Evolutionary conservation across 805 yeast genomes (phyloP).

Genomic region (Wickerhamiella azymoides): DNA sequence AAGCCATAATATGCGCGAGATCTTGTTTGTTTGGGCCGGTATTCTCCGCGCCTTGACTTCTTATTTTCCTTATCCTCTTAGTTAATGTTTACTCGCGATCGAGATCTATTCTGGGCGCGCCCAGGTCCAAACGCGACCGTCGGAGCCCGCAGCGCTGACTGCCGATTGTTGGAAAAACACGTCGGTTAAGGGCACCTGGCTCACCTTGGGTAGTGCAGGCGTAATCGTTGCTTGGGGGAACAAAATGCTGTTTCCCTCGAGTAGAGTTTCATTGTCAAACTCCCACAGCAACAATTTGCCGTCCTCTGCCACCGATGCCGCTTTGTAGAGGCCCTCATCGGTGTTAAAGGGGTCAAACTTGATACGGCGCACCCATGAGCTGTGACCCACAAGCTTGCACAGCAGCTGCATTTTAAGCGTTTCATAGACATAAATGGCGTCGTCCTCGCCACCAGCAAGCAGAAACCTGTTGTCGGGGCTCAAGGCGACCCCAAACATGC

Average conservation of each 20-base stretch:
- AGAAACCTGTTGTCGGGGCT: constrained; percentile 41
- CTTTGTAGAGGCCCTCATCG: constrained; percentile 26
- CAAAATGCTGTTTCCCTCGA: constrained; percentile 14
- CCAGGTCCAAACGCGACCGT: constrained; percentile 27
- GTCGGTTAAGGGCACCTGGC: constrained; percentile 21
- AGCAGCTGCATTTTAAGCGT: constrained; percentile 21
- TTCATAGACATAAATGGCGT: constrained; percentile 33
- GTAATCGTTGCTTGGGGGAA: constrained; percentile 20
- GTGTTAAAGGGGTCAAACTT: constrained; percentile 31
- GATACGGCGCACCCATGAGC: constrained; percentile 38
- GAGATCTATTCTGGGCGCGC: constrained; percentile 17
- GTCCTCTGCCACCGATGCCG: constrained; percentile 45
- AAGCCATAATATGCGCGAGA: too few relatives aligned
- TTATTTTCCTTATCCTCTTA: too few relatives aligned
- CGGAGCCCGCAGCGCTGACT: constrained; percentile 21
- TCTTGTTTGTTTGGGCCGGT: too few relatives aligned
- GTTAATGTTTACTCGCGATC: too few relatives aligned
- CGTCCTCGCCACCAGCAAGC: constrained; percentile 43
- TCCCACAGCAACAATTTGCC: constrained; percentile 41
- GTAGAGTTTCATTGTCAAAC: constrained; percentile 31
- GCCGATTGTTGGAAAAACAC: constrained; percentile 16
- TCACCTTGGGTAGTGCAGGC: constrained; percentile 19
- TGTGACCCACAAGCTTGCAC: constrained; percentile 36
- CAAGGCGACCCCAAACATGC: constrained; percentile 37
- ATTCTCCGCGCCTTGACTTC: too few relatives aligned